Base-by-base conservation (phyloP, 2,329 filamentous ascomycete species). In the Stagonosporopsis vannaccii region DNA sequence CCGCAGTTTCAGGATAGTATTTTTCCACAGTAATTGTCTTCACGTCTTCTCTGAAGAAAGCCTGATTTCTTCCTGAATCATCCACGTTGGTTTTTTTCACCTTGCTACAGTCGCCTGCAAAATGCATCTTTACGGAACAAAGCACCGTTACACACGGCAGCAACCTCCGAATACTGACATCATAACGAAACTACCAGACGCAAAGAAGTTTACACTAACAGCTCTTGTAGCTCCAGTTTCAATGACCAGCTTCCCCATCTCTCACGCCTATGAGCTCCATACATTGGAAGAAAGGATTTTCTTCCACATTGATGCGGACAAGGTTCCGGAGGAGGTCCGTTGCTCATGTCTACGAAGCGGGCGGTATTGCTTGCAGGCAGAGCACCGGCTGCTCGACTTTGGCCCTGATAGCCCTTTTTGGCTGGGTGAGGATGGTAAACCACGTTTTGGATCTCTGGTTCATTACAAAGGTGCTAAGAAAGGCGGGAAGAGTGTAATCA, bases 381-480 rank as follows among this genome's bases (percentile, higher is more conserved):
- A 35, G 15, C 46, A 51, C n/a, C 51, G 47, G 47, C 30, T 56
- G 30, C 26, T 56, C 11, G 53, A 56, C 13, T 56, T 46, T n/a
- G 47, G 40, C 13, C 13, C 17, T n/a, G 17, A 35, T 5, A 55
- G 51, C 44, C 44, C 40, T 2, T 39, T 37, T 9, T 54, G 51
- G 51, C 12, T 43, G 6, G 51, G 23, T 19, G 36, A 43, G 4
- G 15, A 43, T 30, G 51, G 44, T 7, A 13, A 28, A 25, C 37
- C 44, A 15, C 37, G 23, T 11, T 17, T 4, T 19, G 41, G 49
- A 6, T 39, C 35, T 1, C 19, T 45, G 20, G 7, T 44, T n/a
- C 49, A 35, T 1, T 45, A 49, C 17, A 48, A 22, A 5, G 51
- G 39, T 2, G 6, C 17, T 4, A 55, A 55, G 20, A 37, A 33